Percentiles rank a stretch among this genome's conserved stretches.
phyloP scores from a whole-genome alignment of 2,329 filamentous ascomycete genomes.

The Aspergillus jensenii region DNA sequence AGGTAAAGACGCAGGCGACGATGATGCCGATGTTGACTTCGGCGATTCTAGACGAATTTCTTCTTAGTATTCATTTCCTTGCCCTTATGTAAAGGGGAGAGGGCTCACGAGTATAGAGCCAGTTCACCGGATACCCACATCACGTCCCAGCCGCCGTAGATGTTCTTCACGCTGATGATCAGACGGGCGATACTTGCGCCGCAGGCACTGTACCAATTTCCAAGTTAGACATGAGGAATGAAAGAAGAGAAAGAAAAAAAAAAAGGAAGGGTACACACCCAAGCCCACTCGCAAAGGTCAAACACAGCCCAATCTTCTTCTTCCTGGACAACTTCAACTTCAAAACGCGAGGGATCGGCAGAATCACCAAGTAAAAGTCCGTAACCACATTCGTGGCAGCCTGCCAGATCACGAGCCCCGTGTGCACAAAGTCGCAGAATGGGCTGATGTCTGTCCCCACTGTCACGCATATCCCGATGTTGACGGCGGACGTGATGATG shows the following conservation, averaged over 20 bases:
- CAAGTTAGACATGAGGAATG: not conserved
- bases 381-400: constrained; percentile 1
- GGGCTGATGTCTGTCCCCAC: not conserved
- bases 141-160: not conserved
- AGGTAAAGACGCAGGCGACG: constrained; percentile 1
- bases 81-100: too few species aligned
- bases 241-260: not conserved
- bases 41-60: not conserved
- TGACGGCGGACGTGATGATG: not conserved
- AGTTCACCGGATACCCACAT: not conserved
- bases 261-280: not conserved
- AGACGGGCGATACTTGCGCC: not conserved
- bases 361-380: constrained; percentile 1
- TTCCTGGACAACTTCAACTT: not conserved
- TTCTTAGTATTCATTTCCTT: too few species aligned
- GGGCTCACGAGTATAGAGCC: not conserved
- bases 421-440: not conserved
- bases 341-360: not conserved
- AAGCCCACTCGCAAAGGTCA: not conserved
- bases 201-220: not conserved
- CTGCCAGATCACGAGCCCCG: not conserved
- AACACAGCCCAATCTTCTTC: not conserved
- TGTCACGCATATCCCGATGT: not conserved
- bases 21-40: constrained; percentile 5
- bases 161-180: not conserved